Percentiles rank a stretch among this genome's conserved stretches.
These are phyloP conservation scores for Volvox carteri DNA, from an alignment of 163 green algal genomes.

Conservation along the genomic window DNA sequence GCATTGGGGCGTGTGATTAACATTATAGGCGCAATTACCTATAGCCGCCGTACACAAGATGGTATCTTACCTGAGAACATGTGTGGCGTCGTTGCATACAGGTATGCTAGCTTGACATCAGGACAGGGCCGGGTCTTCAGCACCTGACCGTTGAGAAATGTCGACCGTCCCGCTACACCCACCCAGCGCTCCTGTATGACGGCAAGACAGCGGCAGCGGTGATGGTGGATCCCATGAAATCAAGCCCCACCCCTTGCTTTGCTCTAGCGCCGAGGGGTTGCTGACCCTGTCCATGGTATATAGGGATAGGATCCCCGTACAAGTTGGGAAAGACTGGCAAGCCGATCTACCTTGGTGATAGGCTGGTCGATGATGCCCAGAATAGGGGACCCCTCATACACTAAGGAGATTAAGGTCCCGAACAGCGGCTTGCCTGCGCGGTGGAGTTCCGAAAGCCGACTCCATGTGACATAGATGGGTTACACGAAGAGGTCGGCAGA, in stretches of 20 bases:
- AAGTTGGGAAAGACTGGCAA: too few relatives aligned
- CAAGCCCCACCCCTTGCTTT: too few relatives aligned
- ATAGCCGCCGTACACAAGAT: too few relatives aligned
- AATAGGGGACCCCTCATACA: slow-evolving; percentile 89
- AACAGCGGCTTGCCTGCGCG: slow-evolving; percentile 96
- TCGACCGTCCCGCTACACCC: slow-evolving; percentile 81
- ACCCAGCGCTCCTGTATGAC: slow-evolving; percentile 92
- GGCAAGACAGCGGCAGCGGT: too few relatives aligned
- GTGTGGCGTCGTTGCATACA: slow-evolving; percentile 95
- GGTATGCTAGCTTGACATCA: slow-evolving; percentile 88
- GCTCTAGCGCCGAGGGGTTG: too few relatives aligned
- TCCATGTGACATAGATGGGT: too few relatives aligned
- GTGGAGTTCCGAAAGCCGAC: neutral
- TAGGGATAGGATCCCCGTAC: too few relatives aligned
- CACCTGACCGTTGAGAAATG: slow-evolving; percentile 89
- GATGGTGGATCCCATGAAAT: too few relatives aligned
- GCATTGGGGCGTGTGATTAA: too few relatives aligned
- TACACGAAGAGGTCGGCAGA: too few relatives aligned
- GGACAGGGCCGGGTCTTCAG: slow-evolving; percentile 78
- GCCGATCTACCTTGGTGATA: slow-evolving; percentile 79
- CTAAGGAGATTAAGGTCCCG: slow-evolving; percentile 94
- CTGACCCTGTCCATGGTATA: too few relatives aligned
- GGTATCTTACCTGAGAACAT: slow-evolving; percentile 96
- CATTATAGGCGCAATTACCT: too few relatives aligned
- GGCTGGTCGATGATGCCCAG: slow-evolving; percentile 98